Conservation (phyloP, 2,329 filamentous ascomycete species). For the Cercospora zeina region DNA sequence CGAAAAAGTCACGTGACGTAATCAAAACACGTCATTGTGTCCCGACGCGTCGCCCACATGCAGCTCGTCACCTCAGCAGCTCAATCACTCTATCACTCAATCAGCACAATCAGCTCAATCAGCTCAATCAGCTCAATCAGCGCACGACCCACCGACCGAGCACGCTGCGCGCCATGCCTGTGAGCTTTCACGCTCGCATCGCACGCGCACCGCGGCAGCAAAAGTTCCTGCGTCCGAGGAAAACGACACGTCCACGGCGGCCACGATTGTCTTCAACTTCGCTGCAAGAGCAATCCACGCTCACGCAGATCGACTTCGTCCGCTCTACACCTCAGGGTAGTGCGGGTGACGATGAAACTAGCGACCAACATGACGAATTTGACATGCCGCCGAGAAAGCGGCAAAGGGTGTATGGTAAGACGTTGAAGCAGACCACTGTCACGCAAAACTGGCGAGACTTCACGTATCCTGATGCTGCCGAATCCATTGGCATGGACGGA, state of each 20-base stretch:
- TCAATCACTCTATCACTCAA: neutral
- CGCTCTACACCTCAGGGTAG: slow-evolving; percentile 11
- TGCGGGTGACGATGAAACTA: slow-evolving; percentile 7
- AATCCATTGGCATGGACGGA: neutral
- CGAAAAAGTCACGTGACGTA: neutral
- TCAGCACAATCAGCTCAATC: neutral
- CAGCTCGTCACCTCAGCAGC: neutral
- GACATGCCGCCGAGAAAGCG: slow-evolving; percentile 20
- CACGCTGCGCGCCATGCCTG: slow-evolving; percentile 16
- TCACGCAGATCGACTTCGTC: slow-evolving; percentile 31
- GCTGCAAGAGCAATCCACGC: slow-evolving; percentile 23
- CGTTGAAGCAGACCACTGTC: slow-evolving; percentile 19
- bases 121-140: neutral
- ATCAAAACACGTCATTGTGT: neutral
- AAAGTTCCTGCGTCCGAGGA: slow-evolving; percentile 18
- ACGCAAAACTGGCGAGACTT: slow-evolving; percentile 23
- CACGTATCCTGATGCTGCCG: neutral
- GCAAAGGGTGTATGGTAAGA: slow-evolving; percentile 5
- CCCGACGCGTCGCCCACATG: neutral
- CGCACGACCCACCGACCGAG: neutral
- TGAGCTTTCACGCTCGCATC: slow-evolving; percentile 15
- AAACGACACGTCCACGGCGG: slow-evolving; percentile 13
- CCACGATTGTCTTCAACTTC: slow-evolving; percentile 12
- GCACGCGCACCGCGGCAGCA: slow-evolving; percentile 22
- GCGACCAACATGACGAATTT: slow-evolving; percentile 17